Percentiles rank a stretch among this genome's conserved stretches.
Conservation (phyloP, 148 eudicot species). For the Rhododendron molle region DNA sequence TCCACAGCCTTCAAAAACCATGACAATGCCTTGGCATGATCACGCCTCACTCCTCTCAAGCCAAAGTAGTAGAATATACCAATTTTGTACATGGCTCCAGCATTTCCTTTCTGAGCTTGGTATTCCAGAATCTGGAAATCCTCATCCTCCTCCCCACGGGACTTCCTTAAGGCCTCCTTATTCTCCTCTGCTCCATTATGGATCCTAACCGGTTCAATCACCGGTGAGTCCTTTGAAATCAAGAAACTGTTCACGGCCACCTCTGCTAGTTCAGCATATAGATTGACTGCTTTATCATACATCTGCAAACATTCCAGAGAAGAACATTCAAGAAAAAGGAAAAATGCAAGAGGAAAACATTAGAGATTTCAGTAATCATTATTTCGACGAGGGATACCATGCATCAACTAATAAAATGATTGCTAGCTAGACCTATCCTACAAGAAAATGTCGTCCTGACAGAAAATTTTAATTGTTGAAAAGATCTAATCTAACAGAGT, state of each 20-base stretch:
- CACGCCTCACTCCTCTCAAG: conserved; percentile 83
- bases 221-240: conserved; percentile 83
- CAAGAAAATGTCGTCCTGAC: not conserved
- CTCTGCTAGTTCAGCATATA: conserved; percentile 84
- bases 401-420: not conserved
- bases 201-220: conserved; percentile 74
- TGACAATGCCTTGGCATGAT: conserved; percentile 66
- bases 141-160: conserved; percentile 94
- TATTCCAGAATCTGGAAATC: conserved; percentile 95
- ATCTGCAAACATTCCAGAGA: conserved; percentile 15
- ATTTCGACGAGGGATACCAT: not conserved
- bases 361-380: not conserved
- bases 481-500: not conserved
- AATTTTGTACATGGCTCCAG: conserved; percentile 81
- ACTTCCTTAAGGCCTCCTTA: conserved; percentile 84
- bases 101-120: conserved; percentile 95
- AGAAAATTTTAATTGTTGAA: not conserved
- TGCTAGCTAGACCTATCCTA: not conserved
- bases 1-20: conserved; percentile 92
- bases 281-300: conserved; percentile 26
- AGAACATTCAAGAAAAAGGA: conserved; percentile 1
- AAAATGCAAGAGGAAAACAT: not conserved
- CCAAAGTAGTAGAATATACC: conserved; percentile 93
- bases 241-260: conserved; percentile 81
- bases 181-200: conserved; percentile 92